Base-by-base conservation (phyloP, 2,329 filamentous ascomycete genomes). In the Phymatotrichopsis omnivora region DNA sequence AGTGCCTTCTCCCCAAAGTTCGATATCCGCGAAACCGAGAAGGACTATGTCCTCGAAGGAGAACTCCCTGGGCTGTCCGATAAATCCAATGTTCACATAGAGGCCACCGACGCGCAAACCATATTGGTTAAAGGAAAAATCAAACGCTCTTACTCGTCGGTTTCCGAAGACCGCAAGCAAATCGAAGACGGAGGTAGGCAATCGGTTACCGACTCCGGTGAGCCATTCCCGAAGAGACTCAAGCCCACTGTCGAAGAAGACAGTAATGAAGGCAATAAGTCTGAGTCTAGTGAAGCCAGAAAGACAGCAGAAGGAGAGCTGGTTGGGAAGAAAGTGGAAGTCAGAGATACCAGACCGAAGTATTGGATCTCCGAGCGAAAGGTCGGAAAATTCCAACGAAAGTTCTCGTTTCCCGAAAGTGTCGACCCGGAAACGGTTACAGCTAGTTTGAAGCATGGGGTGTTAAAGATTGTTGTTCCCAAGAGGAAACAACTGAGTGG, bases 21-120 rank as follows among this genome's bases (percentile, higher is more conserved):
- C 60, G 83, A 89, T 59, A 71, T 87, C 52, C 78, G 74, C 62
- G 84, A 89, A 67, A 74, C 73, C 8, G 71, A 72, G 51, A 66
- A 75, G 4, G 62, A 68, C 53, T 89, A 85, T 60, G 80, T 87
- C 64, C 77, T 89, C n/a, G 76, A 87, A 58, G 84, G 82, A 58
- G 83, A 89, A 64, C 75, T 89, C 6, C 79, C 83, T 0, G 84
- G 83, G 45, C 69, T 87, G 57, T 73, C 74, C 53, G 82, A 84
- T 66, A 76, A 83, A 56, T 39, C 43, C 23, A 69, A 86, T 59
- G 69, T 89, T 59, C 68, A 72, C 61, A 81, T 89, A 60, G 82
- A 89, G 60, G 89, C 87, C 70, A 78, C 75, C 47, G 82, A 87
- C 61, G 70, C 73, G 30, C 78, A 83, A 66, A 86, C 80, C n/a